Conservation (phyloP, 2,329 filamentous ascomycete genomes). For the Trichothecium roseum region DNA sequence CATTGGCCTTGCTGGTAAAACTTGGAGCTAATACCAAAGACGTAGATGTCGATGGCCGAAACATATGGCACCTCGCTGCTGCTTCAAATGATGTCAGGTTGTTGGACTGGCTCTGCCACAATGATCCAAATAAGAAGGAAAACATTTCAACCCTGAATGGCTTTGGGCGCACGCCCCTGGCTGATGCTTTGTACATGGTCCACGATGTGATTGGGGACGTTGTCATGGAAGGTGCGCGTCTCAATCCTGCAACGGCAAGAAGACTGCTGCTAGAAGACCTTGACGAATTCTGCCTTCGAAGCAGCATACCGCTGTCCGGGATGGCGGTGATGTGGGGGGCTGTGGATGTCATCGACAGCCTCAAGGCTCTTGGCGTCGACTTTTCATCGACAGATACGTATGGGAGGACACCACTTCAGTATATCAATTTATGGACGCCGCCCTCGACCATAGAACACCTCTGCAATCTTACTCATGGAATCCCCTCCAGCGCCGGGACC, state of each 20-base stretch:
- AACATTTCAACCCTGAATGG: slow-evolving; percentile 4
- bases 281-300: background rate
- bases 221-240: too few species aligned
- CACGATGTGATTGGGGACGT: too few species aligned
- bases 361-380: slow-evolving; percentile 3
- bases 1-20: slow-evolving; percentile 16
- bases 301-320: background rate
- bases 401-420: slow-evolving; percentile 3
- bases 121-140: slow-evolving; percentile 12
- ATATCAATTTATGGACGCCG: slow-evolving; percentile 5
- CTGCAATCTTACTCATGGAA: slow-evolving; percentile 1
- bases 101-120: slow-evolving; percentile 17
- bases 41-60: slow-evolving; percentile 19
- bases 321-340: slow-evolving; percentile 5
- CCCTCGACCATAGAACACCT: slow-evolving; percentile 1
- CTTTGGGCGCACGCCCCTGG: slow-evolving; percentile 18
- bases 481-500: background rate
- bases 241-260: background rate
- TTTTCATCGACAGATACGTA: background rate
- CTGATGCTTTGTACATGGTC: slow-evolving; percentile 16
- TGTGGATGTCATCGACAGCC: slow-evolving; percentile 2
- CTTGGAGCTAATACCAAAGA: slow-evolving; percentile 16
- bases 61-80: slow-evolving; percentile 26
- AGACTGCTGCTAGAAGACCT: background rate
- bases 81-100: slow-evolving; percentile 18